Evolutionary conservation across 2,329 filamentous ascomycete species (phyloP).

Genomic region (Neofusicoccum kwambonambiense): DNA sequence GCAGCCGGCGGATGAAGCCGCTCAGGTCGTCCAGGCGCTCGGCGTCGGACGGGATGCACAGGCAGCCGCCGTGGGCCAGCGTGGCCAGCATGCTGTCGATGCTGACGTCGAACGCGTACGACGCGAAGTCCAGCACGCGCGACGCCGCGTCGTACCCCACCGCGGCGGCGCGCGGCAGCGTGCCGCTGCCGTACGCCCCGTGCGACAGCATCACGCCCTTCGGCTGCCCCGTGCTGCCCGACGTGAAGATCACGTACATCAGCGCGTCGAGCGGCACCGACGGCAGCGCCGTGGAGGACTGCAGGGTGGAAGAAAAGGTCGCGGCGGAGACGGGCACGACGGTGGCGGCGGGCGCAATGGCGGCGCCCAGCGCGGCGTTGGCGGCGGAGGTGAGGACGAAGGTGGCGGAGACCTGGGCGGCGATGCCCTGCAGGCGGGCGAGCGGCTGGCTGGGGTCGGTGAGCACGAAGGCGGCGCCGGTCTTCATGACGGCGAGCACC

Average conservation of each 20-base stretch:
- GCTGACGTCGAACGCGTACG: conserved; percentile 90
- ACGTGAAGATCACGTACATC: conserved; percentile 65
- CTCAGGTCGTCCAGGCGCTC: conserved; percentile 46
- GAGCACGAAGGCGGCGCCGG: conserved; percentile 13
- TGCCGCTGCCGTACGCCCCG: conserved; percentile 26
- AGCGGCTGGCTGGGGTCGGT: neutral
- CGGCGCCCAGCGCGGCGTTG: conserved; percentile 27
- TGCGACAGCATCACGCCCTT: conserved; percentile 27
- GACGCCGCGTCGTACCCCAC: conserved; percentile 50
- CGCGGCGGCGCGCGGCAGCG: conserved; percentile 31
- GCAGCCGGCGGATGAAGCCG: conserved; percentile 50
- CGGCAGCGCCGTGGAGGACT: neutral
- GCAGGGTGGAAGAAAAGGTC: neutral
- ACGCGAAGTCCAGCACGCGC: conserved; percentile 86
- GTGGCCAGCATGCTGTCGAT: conserved; percentile 46
- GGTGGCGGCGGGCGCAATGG: conserved; percentile 30
- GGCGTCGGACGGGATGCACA: conserved; percentile 90
- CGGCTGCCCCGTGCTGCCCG: conserved; percentile 23
- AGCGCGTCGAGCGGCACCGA: conserved; percentile 44
- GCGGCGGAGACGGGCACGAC: neutral
- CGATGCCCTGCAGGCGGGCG: neutral
- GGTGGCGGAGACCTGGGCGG: conserved; percentile 25
- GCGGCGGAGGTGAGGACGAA: conserved; percentile 18
- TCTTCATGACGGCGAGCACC: conserved; percentile 23
- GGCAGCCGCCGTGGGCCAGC: conserved; percentile 69